These are phyloP conservation scores for Leishmania tropica DNA, from an alignment of 208 protist species.

Conservation along the genomic window DNA sequence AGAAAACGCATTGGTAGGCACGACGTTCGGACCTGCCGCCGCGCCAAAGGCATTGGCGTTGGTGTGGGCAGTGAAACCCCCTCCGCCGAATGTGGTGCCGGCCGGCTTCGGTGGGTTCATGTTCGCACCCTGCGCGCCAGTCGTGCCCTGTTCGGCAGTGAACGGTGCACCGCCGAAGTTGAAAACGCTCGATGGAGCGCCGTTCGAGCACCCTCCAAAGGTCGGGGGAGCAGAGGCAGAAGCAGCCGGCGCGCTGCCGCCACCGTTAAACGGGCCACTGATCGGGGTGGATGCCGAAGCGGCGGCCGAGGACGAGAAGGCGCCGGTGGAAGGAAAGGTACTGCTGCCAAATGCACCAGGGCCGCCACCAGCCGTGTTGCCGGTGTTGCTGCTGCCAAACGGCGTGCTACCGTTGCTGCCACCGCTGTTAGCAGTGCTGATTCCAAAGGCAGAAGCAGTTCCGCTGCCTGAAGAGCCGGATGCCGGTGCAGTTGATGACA, in stretches of 20 bases:
- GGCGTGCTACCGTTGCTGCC: background rate
- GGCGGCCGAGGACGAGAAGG: background rate
- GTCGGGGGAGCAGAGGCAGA: background rate
- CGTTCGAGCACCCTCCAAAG: background rate
- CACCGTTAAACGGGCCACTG: background rate
- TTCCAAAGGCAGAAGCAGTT: background rate
- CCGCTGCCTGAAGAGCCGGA: background rate
- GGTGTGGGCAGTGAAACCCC: background rate
- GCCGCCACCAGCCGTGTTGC: background rate
- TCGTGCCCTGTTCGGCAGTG: background rate
- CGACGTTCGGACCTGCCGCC: background rate
- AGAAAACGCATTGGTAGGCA: slow-evolving; percentile 1
- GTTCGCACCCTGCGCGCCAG: background rate
- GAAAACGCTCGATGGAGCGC: background rate
- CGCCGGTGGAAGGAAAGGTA: background rate
- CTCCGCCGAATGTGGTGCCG: background rate
- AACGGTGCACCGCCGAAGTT: background rate
- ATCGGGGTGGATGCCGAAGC: background rate
- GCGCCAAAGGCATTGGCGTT: background rate
- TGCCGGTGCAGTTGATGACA: background rate
- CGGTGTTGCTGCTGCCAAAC: background rate
- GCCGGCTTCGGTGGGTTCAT: background rate
- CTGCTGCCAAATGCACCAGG: slow-evolving; percentile 1
- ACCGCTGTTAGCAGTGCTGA: background rate
- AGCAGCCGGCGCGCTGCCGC: background rate